Evolutionary conservation across 2,329 filamentous ascomycete species (phyloP).

Genomic region (Coniella lustricola): DNA sequence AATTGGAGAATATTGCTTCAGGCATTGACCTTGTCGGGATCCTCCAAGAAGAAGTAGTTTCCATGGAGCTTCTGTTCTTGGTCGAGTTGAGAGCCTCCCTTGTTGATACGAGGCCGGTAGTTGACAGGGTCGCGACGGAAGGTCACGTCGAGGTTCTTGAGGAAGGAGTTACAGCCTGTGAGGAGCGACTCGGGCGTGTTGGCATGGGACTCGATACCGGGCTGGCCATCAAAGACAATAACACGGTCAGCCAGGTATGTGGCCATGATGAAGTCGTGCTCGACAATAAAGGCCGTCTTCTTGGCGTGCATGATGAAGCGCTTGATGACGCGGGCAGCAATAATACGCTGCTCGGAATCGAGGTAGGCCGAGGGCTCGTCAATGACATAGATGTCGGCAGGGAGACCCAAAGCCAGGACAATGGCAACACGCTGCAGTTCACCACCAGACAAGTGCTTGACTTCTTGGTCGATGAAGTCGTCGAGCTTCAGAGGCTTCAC

Average conservation of each 20-base stretch:
- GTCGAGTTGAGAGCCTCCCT: conserved; percentile 88
- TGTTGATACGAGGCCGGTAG: conserved; percentile 97
- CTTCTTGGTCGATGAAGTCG: conserved; percentile 98
- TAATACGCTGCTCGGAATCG: conserved; percentile 97
- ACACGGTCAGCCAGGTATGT: conserved; percentile 68
- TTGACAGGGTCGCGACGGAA: conserved; percentile 97
- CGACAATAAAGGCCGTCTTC: conserved; percentile 98
- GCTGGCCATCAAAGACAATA: conserved; percentile 95
- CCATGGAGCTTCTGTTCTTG: conserved; percentile 92
- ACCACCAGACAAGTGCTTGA: conserved; percentile 98
- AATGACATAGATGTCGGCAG: conserved; percentile 96
- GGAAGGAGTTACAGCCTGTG: conserved; percentile 91
- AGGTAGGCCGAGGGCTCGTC: conserved; percentile 97
- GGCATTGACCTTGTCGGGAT: conserved; percentile 50
- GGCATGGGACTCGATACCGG: conserved; percentile 79
- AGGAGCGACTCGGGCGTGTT: conserved; percentile 87
- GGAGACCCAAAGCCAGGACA: conserved; percentile 88
- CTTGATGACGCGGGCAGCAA: conserved; percentile 96
- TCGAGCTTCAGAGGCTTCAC: conserved; percentile 99
- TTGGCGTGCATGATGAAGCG: conserved; percentile 99
- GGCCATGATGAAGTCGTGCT: conserved; percentile 99
- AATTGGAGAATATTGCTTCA: conserved; percentile 46
- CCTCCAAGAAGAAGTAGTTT: conserved; percentile 98
- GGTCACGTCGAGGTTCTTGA: conserved; percentile 94
- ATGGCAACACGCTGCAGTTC: conserved; percentile 99